Base-by-base conservation (phyloP, 805 yeast species). In the Saccharomycopsis sp. region DNA sequence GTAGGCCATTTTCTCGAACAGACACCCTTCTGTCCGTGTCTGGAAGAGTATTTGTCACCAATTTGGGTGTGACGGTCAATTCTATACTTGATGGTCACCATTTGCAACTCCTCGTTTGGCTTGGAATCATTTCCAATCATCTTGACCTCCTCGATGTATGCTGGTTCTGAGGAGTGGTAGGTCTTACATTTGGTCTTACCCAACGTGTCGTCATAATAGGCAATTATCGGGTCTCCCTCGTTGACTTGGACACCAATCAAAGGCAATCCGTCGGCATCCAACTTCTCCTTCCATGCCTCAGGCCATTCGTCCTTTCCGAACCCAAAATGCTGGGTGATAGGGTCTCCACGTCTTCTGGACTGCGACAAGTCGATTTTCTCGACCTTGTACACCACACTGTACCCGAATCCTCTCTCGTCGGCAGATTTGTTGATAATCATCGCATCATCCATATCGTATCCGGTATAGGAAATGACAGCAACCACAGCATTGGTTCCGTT, bases 401-500 rank as follows among this genome's bases (percentile, higher is more conserved):
- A 92, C 18, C 96, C 98, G 64, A 94, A 94, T 0, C 99, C 99
- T 72, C 99, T 82, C 75, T 94, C 99, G 67, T 91, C 96, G 0
- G 98, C 97, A 54, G 96, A 88, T 73, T 94, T 94, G 73, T 94
- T 94, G 65, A 94, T 82, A 68, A 94, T 94, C 98, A 94, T 92
- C 70, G 99, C 99, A 73, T 94, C 99, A 76, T 94, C 99, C 98
- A 94, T 94, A 88, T 94, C 99, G 70, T 94, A 94, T 66, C 99
- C 99, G 0, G 99, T 94, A 72, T 94, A 94, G 0, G 99, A 91
- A 69, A 94, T 94, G 65, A 94, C 99, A 0, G 99, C 99, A 63
- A 94, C 99, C 60, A 94, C 97, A 2, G 99, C 99, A 70, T 94
- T 94, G 63, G 88, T 90, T 70, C 99, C 99, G 70, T 94, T 94